phyloP scores from a whole-genome alignment of 1,139 yeast species.

The Magnusiomyces suaveolens region DNA sequence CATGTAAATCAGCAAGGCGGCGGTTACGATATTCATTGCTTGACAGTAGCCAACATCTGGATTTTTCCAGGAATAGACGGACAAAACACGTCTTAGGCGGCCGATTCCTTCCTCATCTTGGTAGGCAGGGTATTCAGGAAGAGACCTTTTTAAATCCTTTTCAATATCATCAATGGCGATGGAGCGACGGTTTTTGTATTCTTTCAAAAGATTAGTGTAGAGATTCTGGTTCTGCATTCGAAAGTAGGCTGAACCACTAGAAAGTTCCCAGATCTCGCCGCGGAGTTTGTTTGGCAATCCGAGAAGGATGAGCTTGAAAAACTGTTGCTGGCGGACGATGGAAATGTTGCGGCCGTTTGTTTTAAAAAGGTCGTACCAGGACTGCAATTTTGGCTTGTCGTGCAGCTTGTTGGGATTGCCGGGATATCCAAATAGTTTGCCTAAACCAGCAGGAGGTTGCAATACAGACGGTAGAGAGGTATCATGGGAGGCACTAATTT shows the following conservation, averaged over 20 bases:
- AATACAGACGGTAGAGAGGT: constrained; percentile 16
- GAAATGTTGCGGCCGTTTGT: constrained; percentile 80
- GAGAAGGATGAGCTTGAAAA: constrained; percentile 72
- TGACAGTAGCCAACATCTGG: constrained; percentile 98
- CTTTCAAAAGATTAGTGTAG: constrained; percentile 49
- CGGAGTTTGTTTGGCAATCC: constrained; percentile 87
- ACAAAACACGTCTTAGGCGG: constrained; percentile 73
- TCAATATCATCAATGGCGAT: constrained; percentile 93
- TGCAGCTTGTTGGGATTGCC: constrained; percentile 72
- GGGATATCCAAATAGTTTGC: constrained; percentile 73
- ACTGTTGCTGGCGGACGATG: constrained; percentile 61
- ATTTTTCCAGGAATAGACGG: constrained; percentile 93
- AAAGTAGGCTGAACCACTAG: constrained; percentile 75
- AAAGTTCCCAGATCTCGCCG: constrained; percentile 94
- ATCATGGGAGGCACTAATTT: constrained; percentile 25
- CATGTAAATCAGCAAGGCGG: constrained; percentile 85
- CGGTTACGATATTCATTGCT: constrained; percentile 97
- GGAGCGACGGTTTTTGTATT: constrained; percentile 54
- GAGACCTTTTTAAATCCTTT: constrained; percentile 84
- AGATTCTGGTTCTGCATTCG: constrained; percentile 55
- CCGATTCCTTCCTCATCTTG: constrained; percentile 78
- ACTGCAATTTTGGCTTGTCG: constrained; percentile 76
- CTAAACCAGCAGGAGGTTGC: constrained; percentile 76
- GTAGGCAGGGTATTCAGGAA: constrained; percentile 94
- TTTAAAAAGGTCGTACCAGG: constrained; percentile 87